A percentile compares a stretch with the other conserved stretches of the same genome.
Evolutionary conservation across 148 eudicot species (phyloP).

Genomic region (Amaranthus hypochondriacus): DNA sequence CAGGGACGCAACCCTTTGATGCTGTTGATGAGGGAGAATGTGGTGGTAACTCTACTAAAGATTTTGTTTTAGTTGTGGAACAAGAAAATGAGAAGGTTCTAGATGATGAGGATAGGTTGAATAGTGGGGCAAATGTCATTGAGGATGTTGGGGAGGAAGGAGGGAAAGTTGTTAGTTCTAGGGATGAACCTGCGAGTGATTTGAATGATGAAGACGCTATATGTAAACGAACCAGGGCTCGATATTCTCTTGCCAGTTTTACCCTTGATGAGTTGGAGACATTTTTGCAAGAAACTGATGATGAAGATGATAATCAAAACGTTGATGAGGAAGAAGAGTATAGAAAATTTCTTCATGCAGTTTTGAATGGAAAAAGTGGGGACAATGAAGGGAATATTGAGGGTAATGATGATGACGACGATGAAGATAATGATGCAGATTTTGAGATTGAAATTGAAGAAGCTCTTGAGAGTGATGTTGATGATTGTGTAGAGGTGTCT

Average conservation of each 20-base stretch:
- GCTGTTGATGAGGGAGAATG: conserved; percentile 31
- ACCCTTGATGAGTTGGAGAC: conserved; percentile 95
- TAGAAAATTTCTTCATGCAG: conserved; percentile 91
- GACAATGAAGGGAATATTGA: conserved; percentile 39
- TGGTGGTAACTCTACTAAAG: conserved; percentile 24
- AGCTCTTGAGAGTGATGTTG: conserved; percentile 90
- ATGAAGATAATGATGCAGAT: conserved; percentile 98
- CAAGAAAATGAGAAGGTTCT: conserved; percentile 28
- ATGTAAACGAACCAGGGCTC: conserved; percentile 89
- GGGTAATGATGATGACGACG: conserved; percentile 66
- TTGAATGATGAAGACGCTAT: conserved; percentile 78
- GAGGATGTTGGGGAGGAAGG: conserved; percentile 31
- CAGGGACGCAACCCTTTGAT: conserved; percentile 21
- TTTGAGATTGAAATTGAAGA: conserved; percentile 94
- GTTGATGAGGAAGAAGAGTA: conserved; percentile 95
- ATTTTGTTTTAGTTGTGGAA: conserved; percentile 21
- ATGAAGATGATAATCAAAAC: conserved; percentile 83
- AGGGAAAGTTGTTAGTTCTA: conserved; percentile 12
- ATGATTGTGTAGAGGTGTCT: conserved; percentile 39
- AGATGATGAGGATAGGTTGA: conserved; percentile 33
- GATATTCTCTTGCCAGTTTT: conserved; percentile 89
- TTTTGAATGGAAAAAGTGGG: conserved; percentile 58
- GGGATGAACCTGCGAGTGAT: conserved; percentile 24
- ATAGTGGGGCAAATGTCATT: conserved; percentile 31
- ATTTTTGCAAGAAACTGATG: conserved; percentile 96